Evolutionary conservation across 2,329 filamentous ascomycete species (phyloP).

Genomic region (Chaetomium sp.): DNA sequence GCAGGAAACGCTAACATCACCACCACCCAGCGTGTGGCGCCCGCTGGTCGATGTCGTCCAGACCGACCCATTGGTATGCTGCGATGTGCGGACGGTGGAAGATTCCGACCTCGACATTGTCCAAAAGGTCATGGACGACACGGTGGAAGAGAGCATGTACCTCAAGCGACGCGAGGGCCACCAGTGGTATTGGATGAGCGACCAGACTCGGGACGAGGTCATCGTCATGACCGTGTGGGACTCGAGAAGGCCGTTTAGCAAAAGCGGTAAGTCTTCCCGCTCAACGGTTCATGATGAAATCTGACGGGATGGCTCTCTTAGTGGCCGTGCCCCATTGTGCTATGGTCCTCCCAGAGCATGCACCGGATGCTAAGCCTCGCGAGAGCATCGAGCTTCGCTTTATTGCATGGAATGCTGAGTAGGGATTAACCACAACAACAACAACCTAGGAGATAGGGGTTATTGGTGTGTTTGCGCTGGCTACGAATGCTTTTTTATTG

Average conservation of each 20-base stretch:
- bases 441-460: neutral
- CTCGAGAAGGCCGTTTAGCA: neutral
- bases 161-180: too few species aligned
- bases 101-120: too few species aligned
- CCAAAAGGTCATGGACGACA: too few species aligned
- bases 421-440: neutral
- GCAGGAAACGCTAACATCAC: too few species aligned
- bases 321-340: neutral
- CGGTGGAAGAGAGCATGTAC: too few species aligned
- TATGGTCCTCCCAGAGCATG: conserved; percentile 1
- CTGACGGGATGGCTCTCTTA: neutral
- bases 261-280: neutral
- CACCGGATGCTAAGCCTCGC: neutral
- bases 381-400: neutral
- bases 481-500: neutral
- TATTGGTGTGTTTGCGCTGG: neutral
- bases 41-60: too few species aligned
- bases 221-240: neutral
- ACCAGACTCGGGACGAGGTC: neutral
- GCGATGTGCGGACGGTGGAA: too few species aligned
- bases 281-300: too few species aligned
- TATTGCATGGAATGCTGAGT: neutral
- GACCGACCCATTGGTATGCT: too few species aligned
- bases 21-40: too few species aligned
- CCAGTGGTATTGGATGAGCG: too few species aligned